Base-by-base conservation (phyloP, 2,329 filamentous ascomycete genomes). In the Pyricularia pennisetigena region DNA sequence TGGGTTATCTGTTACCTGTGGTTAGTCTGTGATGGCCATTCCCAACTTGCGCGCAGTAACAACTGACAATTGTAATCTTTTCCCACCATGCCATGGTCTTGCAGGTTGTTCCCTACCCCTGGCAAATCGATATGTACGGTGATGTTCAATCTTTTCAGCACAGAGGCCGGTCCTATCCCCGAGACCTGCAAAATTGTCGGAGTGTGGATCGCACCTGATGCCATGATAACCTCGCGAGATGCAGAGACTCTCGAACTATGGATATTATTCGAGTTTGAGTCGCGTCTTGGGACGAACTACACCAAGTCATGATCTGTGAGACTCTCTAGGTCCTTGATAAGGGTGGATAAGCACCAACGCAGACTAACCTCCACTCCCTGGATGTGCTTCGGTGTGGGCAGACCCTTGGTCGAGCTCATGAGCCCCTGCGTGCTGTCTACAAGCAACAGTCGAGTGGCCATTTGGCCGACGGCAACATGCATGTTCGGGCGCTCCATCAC, bases 51-150 rank as follows among this genome's bases (percentile, higher is more conserved):
- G 12, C n/a, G n/a, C n/a, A n/a, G n/a, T 1, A 24, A 8, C 16
- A 12, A 24, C 57, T 16, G 9, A 61, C 57, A 61, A 23, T 61
- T 28, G 23, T 61, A 61, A 24, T 20, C 6, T 12, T 20, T 26
- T 12, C 57, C 57, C 12, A 61, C 57, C 57, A 61, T 61, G 57
- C 57, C 24, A 68, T 75, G 74, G 68, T 74, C 74, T 35, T 72
- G 72, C 54, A 87, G 76, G 75, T 86, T 86, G 23, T 77, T 81
- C 30, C 85, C 87, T 2, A 90, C 86, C 16, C 85, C 86, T 0
- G 85, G 86, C 1, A 85, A 79, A 71, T 89, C 81, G 0, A 80
- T 75, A 26, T 86, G 69, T 5, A 84, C 78, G 0, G 78, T 73
- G 69, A 88, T 85, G 10, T 77, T 75, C 67, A 82, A 79, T 3